Base-by-base conservation (phyloP, 2,329 filamentous ascomycete species). In the Epichloe baconii region DNA sequence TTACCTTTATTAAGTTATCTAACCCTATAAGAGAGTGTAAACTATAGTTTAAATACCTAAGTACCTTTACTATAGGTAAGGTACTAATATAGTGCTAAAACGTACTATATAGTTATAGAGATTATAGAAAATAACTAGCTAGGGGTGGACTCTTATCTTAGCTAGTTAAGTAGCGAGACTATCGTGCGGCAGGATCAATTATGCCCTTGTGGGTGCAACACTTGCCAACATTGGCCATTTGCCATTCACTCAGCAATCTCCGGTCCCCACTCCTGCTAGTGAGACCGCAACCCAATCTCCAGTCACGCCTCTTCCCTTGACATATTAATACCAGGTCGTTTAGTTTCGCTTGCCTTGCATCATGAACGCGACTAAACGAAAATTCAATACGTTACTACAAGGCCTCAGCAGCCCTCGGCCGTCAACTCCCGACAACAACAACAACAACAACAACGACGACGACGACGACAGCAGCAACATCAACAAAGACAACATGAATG, bases 281-380 rank as follows among this genome's bases (percentile, higher is more conserved):
- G 42, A 37, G 37, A 21, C 43, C 38, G 40, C 47, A 19, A 38
- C 31, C 31, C 37, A 43, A 47, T 49, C 23, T 53, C 47, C 43
- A 38, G 26, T 42, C 37, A 40, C 51, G 21, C 34, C 47, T 37
- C 35, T 35, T 47, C 31, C 44, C 40, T 48, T 41, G 40, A 45
- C 42, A 41, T 35, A 17, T 17, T 17, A 17, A 17, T 17, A 42
- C 40, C 12, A 40, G 31, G 40, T 17, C 14, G 31, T 41, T 26
- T 23, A 17, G 11, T 42, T 41, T 26, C 14, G 45, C 41, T 38
- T 10, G 6, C 36, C 15, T 47, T 47, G 45, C 38, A 70, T 53
- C 56, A 86, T 89, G 73, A 86, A 86, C 63, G 79, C 83, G 23
- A 87, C 83, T n/a, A 91, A 90, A 70, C 78, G 86, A 59, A 90